Evolutionary conservation across 1,139 yeast species (phyloP), one percentile per base, ranked within the genome.

Genomic region (Blastobotrys buckinghamii): DNA sequence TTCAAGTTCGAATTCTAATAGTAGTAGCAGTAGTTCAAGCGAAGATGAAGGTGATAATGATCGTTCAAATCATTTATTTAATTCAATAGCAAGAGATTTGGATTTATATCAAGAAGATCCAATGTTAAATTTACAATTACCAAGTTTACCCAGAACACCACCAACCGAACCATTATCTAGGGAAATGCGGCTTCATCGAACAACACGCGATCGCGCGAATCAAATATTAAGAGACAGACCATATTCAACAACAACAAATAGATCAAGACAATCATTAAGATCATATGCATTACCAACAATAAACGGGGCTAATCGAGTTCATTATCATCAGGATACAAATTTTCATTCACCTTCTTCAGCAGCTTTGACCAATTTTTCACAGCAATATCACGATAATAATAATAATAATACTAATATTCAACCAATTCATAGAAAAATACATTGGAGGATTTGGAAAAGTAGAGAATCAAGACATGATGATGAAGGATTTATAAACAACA

Each of bases 401-500:
- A 35, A 35, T 35, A 13, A 35, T 35, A 35, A 35, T 35, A 35
- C 5, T 9, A 35, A 35, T 20, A 35, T 5, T 17, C 38, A 35
- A 35, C 17, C 20, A 13, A 12, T 5, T 17, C 12, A 5, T 20
- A 3, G 38, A 15, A n/a, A n/a, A n/a, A n/a, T n/a, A n/a, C n/a
- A n/a, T 22, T 48, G 53, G 39, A 55, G 55, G 27, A 35, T 59
- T 26, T 64, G 67, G 66, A 57, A 58, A 33, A 66, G 67, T 7
- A 56, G 56, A 47, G 59, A 59, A 33, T 26, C 38, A 2, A 32
- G 17, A 15, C 8, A 19, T 8, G 42, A 26, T 13, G 47, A 38
- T 4, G 12, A 10, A n/a, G 42, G 42, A 8, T 37, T 19, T 19
- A 12, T 29, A 34, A 20, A 26, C 13, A 55, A 67, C 6, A 55